Evolutionary conservation across 2,329 filamentous ascomycete genomes (phyloP), one percentile per base, ranked within the genome.

Genomic region (Hymenoscyphus linearis): DNA sequence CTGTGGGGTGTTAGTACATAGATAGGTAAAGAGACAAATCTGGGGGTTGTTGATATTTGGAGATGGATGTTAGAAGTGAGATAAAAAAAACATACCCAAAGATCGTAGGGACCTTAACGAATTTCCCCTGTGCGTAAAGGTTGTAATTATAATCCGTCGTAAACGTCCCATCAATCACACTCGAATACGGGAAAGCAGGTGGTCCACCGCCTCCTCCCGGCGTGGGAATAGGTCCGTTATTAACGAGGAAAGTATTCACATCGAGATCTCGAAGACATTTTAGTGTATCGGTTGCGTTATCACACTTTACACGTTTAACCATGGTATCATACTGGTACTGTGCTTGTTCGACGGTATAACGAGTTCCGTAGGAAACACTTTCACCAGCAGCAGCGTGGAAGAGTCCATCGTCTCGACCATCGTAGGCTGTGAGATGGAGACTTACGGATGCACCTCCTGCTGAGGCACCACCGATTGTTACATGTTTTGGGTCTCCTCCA

Each of bases 371-470:
- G 0, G 81, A 83, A 1, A 81, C 76, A 0, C 79, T 82, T 64
- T 82, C 78, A 1, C 77, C 80, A 0, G 78, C 78, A 0, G 76
- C 80, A 0, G 76, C 81, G 57, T 81, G 78, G 69, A 85, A 84
- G 1, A 84, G 73, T 2, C 75, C 74, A 35, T 75, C 75, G 59
- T 82, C 73, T 5, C 74, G 72, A 13, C 81, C 82, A 2, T 78
- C 79, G 59, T 82, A 81, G 0, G 82, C 81, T 0, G 77, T 83
- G 50, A 91, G 77, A 26, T 90, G 85, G 37, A 89, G 77, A 31
- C 78, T 81, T n/a, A 91, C 79, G 3, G 85, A 85, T 1, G 79
- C 84, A 3, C 80, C 88, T 2, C 89, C 89, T 2, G 88, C 88
- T 58, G 85, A 88, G 64, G 81, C 84, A 10, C 89, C 89, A 16